Evolutionary conservation across 495 filamentous ascomycete species (phyloP).

Genomic region (Entonaema liquescens): DNA sequence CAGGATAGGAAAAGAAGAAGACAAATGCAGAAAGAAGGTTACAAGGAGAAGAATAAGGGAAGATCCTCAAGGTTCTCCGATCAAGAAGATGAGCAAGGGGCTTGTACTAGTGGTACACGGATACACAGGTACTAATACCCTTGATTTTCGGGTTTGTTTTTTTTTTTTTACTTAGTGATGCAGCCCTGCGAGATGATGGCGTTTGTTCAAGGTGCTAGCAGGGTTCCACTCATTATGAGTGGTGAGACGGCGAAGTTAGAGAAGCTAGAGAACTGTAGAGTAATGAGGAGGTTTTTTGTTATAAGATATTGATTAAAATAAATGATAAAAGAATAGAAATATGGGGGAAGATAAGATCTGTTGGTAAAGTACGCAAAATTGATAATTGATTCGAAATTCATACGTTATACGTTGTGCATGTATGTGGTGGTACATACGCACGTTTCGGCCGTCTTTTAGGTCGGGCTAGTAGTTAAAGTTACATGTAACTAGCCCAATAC

Average conservation of each 20-base stretch:
- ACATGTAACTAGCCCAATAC: background rate
- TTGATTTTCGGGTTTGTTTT: background rate
- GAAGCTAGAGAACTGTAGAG: background rate
- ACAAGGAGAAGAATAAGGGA: slow-evolving; percentile 16
- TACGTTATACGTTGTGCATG: slow-evolving; percentile 3
- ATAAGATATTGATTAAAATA: slow-evolving; percentile 8
- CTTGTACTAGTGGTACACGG: slow-evolving; percentile 8
- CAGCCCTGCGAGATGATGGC: slow-evolving; percentile 30
- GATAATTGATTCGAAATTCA: background rate
- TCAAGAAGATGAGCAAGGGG: slow-evolving; percentile 29
- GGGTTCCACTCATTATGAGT: background rate
- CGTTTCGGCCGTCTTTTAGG: background rate
- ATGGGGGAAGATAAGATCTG: background rate
- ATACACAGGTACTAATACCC: background rate
- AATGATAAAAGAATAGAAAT: slow-evolving; percentile 1
- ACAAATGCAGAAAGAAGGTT: slow-evolving; percentile 17
- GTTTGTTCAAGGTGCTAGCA: background rate
- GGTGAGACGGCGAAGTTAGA: slow-evolving; percentile 5
- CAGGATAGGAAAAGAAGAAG: slow-evolving; percentile 3
- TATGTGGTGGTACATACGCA: background rate
- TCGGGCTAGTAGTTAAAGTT: background rate
- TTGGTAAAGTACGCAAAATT: background rate
- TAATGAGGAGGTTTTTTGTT: slow-evolving; percentile 20
- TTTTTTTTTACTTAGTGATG: slow-evolving; percentile 19
- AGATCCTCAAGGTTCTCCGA: slow-evolving; percentile 43